phyloP scores from a whole-genome alignment of 1,284 basidiomycete species.

The Xerocomus minutiporus region DNA sequence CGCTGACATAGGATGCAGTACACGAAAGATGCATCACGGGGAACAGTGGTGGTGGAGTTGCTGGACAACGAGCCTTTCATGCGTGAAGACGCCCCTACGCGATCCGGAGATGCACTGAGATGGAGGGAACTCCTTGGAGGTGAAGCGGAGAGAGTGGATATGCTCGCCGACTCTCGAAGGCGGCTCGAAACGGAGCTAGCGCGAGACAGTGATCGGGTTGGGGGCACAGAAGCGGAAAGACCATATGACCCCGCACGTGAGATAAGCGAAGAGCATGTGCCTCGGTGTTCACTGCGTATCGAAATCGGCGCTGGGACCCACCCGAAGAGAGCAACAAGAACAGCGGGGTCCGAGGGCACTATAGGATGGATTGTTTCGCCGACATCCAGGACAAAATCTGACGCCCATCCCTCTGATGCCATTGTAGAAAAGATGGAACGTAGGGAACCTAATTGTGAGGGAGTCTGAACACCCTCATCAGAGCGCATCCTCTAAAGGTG shows the following conservation, averaged over 20 bases:
- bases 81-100: constrained; percentile 18
- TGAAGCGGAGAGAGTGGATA: constrained; percentile 15
- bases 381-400: constrained; percentile 8
- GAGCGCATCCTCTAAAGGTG: neutral
- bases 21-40: constrained; percentile 48
- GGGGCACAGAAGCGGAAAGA: constrained; percentile 32
- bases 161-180: constrained; percentile 14
- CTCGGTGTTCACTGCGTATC: constrained; percentile 31
- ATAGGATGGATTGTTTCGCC: constrained; percentile 6
- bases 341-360: constrained; percentile 46
- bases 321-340: constrained; percentile 65
- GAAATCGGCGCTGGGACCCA: constrained; percentile 55
- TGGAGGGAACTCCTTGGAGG: constrained; percentile 20
- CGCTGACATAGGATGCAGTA: constrained; percentile 69
- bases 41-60: neutral
- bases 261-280: constrained; percentile 36
- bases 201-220: constrained; percentile 42
- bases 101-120: constrained; percentile 15
- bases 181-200: constrained; percentile 41
- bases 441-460: constrained; percentile 43
- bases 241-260: constrained; percentile 38
- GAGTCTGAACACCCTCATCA: constrained; percentile 34
- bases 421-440: constrained; percentile 35
- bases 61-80: constrained; percentile 5
- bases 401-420: constrained; percentile 7